Base-by-base conservation (phyloP, 1,284 basidiomycete genomes). In the Cutaneotrichosporon cutaneum region DNA sequence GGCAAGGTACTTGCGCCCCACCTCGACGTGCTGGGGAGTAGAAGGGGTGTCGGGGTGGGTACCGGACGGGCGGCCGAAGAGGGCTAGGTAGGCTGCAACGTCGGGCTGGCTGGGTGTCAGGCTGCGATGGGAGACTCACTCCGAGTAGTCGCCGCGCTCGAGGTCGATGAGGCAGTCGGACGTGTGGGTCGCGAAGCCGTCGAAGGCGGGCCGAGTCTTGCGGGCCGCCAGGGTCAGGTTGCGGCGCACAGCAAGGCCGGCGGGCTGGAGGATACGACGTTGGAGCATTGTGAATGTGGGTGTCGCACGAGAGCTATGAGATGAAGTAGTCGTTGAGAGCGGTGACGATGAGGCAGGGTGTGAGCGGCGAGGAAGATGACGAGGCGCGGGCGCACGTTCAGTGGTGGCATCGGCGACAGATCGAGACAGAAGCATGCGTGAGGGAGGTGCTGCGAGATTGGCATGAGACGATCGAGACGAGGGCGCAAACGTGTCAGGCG, bases 31-130 rank as follows among this genome's bases (percentile, higher is more conserved):
- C 7, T 50, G 33, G 0, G 30, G 22, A 9, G 56, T 57, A 2
- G 21, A 24, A 11, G 42, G 42, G 1, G 21, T 30, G 21, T 57
- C 56, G 4, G 44, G 30, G 21, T 45, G n/a, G 2, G 47, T 33
- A 22, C 45, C 32, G 13, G 45, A 5, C 13, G 56, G 56, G 6
- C 56, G 56, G 18, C 56, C 56, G 22, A 57, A 57, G 32, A 57
- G 56, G 30, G 56, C 50, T 21, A 57, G 30, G 45, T 57, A 50
- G 18, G 56, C 56, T 21, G 44, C 56, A 21, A 57, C 45, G 22
- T 57, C 56, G 44, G 45, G 56, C 32, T 57, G 44, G 56, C 56
- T 57, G 56, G 11, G 18, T 18, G 54, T 56, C 54, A 56, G 54
- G 45, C 30, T 30, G 30, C 30, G 30, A 16, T 16, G 48, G 24